These are phyloP conservation scores for Coniochaeta sp. DNA, from an alignment of 2,329 filamentous ascomycete species.

Conservation along the genomic window DNA sequence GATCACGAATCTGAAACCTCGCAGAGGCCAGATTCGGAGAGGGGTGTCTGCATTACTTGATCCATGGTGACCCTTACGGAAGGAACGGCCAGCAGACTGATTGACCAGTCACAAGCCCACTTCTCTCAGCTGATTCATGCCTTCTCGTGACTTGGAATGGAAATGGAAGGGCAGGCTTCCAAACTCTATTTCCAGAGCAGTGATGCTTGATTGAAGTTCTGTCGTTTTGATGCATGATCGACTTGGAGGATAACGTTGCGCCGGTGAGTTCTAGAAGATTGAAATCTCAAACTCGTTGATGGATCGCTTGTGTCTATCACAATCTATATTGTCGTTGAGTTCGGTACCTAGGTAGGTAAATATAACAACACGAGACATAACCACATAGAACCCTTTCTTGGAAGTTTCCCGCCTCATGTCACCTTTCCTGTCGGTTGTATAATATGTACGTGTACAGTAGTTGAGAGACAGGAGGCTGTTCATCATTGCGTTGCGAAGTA, in stretches of 20 bases:
- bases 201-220: not conserved
- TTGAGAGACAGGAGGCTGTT: too few species aligned
- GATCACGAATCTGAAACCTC: not conserved
- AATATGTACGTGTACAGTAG: too few species aligned
- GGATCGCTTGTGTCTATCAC: too few species aligned
- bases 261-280: too few species aligned
- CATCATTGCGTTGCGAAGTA: too few species aligned
- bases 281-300: not conserved
- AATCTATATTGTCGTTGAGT: too few species aligned
- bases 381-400: not conserved
- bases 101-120: not conserved
- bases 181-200: constrained; percentile 9
- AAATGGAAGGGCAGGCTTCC: constrained; percentile 6
- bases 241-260: not conserved
- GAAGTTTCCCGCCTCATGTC: not conserved
- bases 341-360: too few species aligned
- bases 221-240: not conserved
- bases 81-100: not conserved
- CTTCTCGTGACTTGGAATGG: not conserved
- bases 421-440: too few species aligned
- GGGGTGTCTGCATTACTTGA: not conserved
- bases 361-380: not conserved
- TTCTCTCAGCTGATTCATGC: not conserved
- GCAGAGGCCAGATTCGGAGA: not conserved
- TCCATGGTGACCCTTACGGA: not conserved